Base-by-base conservation (phyloP, 2,329 filamentous ascomycete genomes). In the Pseudogymnoascus sp. region DNA sequence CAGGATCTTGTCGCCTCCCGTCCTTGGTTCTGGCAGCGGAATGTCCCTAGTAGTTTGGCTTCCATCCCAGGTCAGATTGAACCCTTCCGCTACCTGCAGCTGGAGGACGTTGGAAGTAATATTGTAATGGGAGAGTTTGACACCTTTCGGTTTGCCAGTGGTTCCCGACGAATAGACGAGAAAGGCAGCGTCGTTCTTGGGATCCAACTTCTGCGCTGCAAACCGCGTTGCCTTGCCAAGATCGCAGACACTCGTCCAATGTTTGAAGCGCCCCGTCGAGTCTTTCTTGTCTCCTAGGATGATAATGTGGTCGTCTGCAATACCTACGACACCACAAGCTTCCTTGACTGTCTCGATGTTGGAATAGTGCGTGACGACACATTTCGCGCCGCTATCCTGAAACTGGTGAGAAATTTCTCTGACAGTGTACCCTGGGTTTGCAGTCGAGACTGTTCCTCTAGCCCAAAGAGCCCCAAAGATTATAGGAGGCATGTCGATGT, bases 121-220 rank as follows among this genome's bases (percentile, higher is more conserved):
- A n/a, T 64, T 63, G 31, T 64, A 67, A 63, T 70, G 69, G 1
- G 68, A 67, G n/a, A 70, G 80, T 82, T 90, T 59, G 18, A 93
- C 90, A n/a, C 90, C 90, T 73, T 94, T 94, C 10, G 90, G 89
- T 4, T 91, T 80, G 8, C 91, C 91, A 0, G 91, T 94, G 0
- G 91, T 94, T 3, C 90, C 87, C 12, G 82, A 87, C 66, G 84
- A 89, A 75, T 92, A 94, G 73, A 93, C 93, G 65, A 94, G 80
- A 85, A 86, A 65, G 88, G 84, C 0, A 84, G 82, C 1, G 79
- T 78, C 18, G 75, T 73, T 63, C 78, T 77, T 2, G 0, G 89
- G 83, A 42, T 87, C 79, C 81, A 84, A 5, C 84, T 78, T 63
- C 80, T 8, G 42, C 11, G 16, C 16, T 66, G 88, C 84, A 62